Evolutionary conservation across 2,329 filamentous ascomycete species (phyloP), one percentile per base, ranked within the genome.

Genomic region (Fonsecaea monophora): DNA sequence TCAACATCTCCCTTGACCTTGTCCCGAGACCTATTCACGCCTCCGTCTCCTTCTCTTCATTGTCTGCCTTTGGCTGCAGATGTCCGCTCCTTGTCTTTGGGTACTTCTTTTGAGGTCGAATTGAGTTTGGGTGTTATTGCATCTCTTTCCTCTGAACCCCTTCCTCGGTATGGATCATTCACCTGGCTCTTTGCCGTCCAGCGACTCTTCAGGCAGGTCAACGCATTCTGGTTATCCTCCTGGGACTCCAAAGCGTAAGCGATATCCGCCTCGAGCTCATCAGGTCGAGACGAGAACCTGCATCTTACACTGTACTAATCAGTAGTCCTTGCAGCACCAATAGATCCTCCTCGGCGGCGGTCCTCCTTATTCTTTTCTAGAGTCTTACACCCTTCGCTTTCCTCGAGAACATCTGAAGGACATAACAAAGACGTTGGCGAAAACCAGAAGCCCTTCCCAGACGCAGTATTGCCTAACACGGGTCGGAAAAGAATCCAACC

Each of bases 211-310:
- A 42, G 42, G 57, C 58, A 67, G 65, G 55, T 69, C 68, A 8
- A 60, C 58, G 18, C 38, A 60, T 35, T 66, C 68, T 12, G 53
- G 65, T 32, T 66, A 68, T 60, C 53, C 53, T 13, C 71, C 69
- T 13, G 68, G 66, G 40, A 71, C 70, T 45, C 71, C 69, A 59
- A 71, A 71, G 50, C 71, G 71, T 73, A 56, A 60, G 71, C 69
- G 9, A n/a, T 25, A 21, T 34, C 30, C 9, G 1, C 21, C 8
- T 10, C 18, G 21, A 6, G 18, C 7, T 12, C n/a, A 3, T 21
- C 42, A 8, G n/a, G 42, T 48, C 10, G 7, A 18, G n/a, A 48
- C 4, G 10, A 25, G 12, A 50, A 10, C 45, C 7, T 50, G 18
- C 8, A 25, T 25, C 18, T 9, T 25, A 3, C 4, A 4, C 8